Conservation (phyloP, 1,139 yeast species). For the Zygosaccharomyces pseudobailii region DNA sequence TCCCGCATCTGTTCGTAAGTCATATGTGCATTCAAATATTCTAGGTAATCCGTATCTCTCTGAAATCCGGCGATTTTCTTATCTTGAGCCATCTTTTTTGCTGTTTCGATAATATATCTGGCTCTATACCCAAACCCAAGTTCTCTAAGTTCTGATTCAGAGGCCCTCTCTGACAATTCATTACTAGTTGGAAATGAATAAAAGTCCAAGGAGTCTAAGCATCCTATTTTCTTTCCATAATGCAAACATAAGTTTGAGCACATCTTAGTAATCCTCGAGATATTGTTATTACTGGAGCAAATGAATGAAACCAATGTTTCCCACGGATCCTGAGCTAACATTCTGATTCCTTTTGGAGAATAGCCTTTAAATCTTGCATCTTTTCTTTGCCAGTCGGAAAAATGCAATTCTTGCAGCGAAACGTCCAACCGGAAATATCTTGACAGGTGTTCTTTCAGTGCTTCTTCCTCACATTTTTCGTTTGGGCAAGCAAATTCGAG, state of each 20-base stretch:
- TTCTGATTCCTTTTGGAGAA: slow-evolving; percentile 60
- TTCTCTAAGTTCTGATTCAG: slow-evolving; percentile 44
- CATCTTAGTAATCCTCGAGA: slow-evolving; percentile 89
- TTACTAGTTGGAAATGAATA: slow-evolving; percentile 73
- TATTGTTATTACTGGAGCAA: slow-evolving; percentile 94
- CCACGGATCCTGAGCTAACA: slow-evolving; percentile 94
- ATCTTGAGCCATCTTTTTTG: slow-evolving; percentile 42
- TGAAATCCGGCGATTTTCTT: slow-evolving; percentile 27
- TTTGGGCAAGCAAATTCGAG: slow-evolving; percentile 23
- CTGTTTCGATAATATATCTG: slow-evolving; percentile 77
- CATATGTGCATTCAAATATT: slow-evolving; percentile 12
- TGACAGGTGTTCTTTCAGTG: slow-evolving; percentile 38
- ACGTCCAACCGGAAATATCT: slow-evolving; percentile 71
- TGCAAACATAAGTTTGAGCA: slow-evolving; percentile 71
- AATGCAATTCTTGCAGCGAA: slow-evolving; percentile 46
- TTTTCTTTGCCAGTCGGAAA: slow-evolving; percentile 53
- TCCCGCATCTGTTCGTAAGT: slow-evolving; percentile 49
- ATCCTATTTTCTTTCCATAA: slow-evolving; percentile 62
- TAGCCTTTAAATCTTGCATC: slow-evolving; percentile 47
- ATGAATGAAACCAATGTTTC: slow-evolving; percentile 86
- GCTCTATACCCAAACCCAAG: slow-evolving; percentile 88
- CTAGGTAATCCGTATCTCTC: slow-evolving; percentile 23
- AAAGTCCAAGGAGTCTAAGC: slow-evolving; percentile 52
- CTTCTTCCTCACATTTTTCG: slow-evolving; percentile 6
- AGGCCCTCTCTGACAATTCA: slow-evolving; percentile 38